These are phyloP conservation scores for Fusarium keratoplasticum DNA, from an alignment of 2,329 filamentous ascomycete genomes.

Conservation along the genomic window DNA sequence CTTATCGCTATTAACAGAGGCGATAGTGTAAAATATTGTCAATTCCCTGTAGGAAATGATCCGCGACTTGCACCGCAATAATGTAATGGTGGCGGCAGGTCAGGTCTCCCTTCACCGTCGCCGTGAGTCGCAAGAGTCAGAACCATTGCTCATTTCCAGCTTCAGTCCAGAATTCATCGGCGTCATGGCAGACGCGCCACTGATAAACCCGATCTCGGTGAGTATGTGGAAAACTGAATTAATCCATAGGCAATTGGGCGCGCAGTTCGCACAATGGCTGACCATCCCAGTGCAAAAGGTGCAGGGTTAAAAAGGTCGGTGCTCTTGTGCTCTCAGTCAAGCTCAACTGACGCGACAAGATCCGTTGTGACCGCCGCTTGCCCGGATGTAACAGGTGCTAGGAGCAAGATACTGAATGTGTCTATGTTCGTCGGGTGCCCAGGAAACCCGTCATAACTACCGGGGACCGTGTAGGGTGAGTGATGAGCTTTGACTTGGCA, in stretches of 20 bases:
- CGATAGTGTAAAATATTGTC: too few relatives aligned
- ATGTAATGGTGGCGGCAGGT: too few relatives aligned
- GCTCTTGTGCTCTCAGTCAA: not conserved
- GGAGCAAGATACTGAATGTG: not conserved
- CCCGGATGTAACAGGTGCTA: not conserved
- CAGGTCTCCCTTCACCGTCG: not conserved
- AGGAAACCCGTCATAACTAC: not conserved
- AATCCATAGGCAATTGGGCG: not conserved
- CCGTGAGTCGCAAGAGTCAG: not conserved
- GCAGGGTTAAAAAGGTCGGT: not conserved
- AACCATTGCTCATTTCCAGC: not conserved
- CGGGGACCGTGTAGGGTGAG: not conserved
- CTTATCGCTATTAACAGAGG: too few relatives aligned
- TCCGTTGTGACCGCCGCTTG: not conserved
- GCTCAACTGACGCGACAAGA: not conserved
- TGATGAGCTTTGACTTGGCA: not conserved
- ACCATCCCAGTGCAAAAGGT: not conserved
- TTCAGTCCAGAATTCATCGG: not conserved
- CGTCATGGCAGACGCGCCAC: not conserved
- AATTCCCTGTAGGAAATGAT: too few relatives aligned
- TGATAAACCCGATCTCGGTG: not conserved
- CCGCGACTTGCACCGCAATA: too few relatives aligned
- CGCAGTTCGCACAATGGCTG: not conserved
- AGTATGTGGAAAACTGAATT: not conserved
- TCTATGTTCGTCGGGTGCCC: not conserved